A percentile compares a stretch with the other conserved stretches of the same genome.
These are phyloP conservation scores for Mycena floridula DNA, from an alignment of 768 basidiomycete species.

Conservation along the genomic window DNA sequence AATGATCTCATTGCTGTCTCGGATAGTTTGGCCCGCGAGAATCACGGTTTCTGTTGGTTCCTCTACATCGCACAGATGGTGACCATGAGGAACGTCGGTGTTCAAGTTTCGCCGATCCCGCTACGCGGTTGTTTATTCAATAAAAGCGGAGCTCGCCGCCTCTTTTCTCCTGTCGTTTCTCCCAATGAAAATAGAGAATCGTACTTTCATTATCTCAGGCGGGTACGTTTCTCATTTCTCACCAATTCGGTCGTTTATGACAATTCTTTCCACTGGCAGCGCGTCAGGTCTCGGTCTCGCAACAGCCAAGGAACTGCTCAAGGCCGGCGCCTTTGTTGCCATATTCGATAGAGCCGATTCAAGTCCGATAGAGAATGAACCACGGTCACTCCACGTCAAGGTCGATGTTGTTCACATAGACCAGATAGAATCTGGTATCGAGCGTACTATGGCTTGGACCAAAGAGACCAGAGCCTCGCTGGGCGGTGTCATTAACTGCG, in stretches of 20 bases:
- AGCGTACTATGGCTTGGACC: constrained; percentile 33
- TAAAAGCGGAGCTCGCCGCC: not conserved
- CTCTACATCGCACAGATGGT: not conserved
- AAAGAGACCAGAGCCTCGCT: constrained; percentile 34
- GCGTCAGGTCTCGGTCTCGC: constrained; percentile 55
- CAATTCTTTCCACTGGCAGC: constrained; percentile 19
- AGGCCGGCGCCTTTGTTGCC: constrained; percentile 38
- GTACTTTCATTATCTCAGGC: constrained; percentile 53
- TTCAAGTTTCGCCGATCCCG: not conserved
- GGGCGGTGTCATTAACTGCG: constrained; percentile 57
- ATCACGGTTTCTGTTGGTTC: too few species aligned
- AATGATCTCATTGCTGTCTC: too few species aligned
- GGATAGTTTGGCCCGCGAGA: constrained; percentile 2
- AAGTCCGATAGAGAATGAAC: constrained; percentile 13
- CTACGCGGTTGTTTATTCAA: not conserved
- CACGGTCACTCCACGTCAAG: constrained; percentile 5
- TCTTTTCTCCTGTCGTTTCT: not conserved
- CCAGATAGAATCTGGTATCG: constrained; percentile 33
- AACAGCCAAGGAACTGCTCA: constrained; percentile 39
- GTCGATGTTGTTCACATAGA: constrained; percentile 33
- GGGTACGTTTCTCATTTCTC: constrained; percentile 31
- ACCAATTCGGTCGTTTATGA: not conserved
- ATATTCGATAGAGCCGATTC: constrained; percentile 39
- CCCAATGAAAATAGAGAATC: constrained; percentile 41
- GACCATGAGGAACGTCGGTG: not conserved